Conservation (phyloP, 768 basidiomycete species). For the Trametes coccinea region DNA sequence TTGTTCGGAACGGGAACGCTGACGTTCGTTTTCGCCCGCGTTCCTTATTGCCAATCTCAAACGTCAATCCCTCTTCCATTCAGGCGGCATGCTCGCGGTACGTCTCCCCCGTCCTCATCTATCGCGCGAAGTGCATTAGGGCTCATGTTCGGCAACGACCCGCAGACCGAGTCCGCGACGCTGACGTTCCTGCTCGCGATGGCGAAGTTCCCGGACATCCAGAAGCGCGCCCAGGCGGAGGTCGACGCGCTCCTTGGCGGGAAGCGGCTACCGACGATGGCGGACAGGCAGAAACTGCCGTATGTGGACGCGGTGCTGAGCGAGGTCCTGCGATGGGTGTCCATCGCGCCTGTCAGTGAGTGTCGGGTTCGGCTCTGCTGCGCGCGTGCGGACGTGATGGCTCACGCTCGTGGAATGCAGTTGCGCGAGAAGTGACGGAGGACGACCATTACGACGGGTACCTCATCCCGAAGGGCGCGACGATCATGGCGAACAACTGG, state of each 20-base stretch:
- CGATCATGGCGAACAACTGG: slow-evolving; percentile 35
- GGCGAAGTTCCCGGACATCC: slow-evolving; percentile 23
- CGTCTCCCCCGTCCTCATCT: neutral
- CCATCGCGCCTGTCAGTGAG: slow-evolving; percentile 24
- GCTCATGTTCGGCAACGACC: neutral
- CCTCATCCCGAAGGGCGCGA: slow-evolving; percentile 34
- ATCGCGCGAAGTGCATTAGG: neutral
- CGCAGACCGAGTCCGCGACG: slow-evolving; percentile 21
- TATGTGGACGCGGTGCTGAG: slow-evolving; percentile 22
- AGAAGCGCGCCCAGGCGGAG: slow-evolving; percentile 25
- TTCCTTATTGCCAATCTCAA: no score
- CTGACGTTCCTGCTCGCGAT: slow-evolving; percentile 25
- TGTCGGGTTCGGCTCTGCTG: neutral
- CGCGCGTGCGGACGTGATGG: neutral
- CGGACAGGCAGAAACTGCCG: slow-evolving; percentile 19
- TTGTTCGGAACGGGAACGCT: no score
- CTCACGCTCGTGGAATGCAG: neutral
- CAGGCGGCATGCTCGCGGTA: slow-evolving; percentile 22
- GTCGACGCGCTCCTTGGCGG: slow-evolving; percentile 18
- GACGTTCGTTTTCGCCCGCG: no score
- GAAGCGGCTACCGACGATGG: slow-evolving; percentile 21
- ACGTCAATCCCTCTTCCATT: no score
- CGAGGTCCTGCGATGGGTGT: slow-evolving; percentile 27
- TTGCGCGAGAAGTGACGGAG: slow-evolving; percentile 16
- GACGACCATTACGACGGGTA: slow-evolving; percentile 31